Conservation (phyloP, 2,329 filamentous ascomycete species). For the Fusarium sp. region DNA sequence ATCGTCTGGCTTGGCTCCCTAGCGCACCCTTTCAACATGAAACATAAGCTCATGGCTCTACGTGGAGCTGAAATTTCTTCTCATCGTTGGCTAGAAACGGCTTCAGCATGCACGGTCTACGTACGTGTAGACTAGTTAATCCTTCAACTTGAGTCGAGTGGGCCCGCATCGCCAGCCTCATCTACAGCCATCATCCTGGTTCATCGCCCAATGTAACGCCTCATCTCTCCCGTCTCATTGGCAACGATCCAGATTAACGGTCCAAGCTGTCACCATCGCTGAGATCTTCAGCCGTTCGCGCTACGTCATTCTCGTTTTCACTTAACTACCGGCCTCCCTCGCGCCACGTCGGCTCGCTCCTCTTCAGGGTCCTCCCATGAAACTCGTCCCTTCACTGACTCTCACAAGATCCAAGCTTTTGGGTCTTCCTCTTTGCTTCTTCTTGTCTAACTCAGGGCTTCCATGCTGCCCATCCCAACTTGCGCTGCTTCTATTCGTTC, state of each 20-base stretch:
- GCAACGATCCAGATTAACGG: conserved; percentile 29
- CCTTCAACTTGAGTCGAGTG: conserved; percentile 23
- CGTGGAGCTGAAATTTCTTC: conserved; percentile 3
- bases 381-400: conserved; percentile 22
- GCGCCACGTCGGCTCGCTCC: conserved; percentile 35
- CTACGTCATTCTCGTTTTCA: conserved; percentile 36
- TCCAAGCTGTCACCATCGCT: conserved; percentile 27
- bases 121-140: not conserved
- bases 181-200: conserved; percentile 42
- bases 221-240: conserved; percentile 31
- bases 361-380: conserved; percentile 40
- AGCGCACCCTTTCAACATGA: conserved; percentile 20
- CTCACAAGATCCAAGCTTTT: conserved; percentile 33
- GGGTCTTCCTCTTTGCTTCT: conserved; percentile 20
- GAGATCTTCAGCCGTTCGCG: conserved; percentile 22
- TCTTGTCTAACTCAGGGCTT: conserved; percentile 9
- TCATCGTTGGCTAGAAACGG: not conserved
- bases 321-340: conserved; percentile 24
- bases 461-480: conserved; percentile 14
- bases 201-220: conserved; percentile 7
- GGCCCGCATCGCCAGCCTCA: conserved; percentile 36
- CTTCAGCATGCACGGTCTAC: conserved; percentile 18
- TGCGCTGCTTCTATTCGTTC: not conserved
- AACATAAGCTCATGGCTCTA: conserved; percentile 18
- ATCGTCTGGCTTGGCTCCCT: conserved; percentile 20